Conservation (phyloP, 371 early-diverging fungal genomes). For the Sporodiniella umbellata region DNA sequence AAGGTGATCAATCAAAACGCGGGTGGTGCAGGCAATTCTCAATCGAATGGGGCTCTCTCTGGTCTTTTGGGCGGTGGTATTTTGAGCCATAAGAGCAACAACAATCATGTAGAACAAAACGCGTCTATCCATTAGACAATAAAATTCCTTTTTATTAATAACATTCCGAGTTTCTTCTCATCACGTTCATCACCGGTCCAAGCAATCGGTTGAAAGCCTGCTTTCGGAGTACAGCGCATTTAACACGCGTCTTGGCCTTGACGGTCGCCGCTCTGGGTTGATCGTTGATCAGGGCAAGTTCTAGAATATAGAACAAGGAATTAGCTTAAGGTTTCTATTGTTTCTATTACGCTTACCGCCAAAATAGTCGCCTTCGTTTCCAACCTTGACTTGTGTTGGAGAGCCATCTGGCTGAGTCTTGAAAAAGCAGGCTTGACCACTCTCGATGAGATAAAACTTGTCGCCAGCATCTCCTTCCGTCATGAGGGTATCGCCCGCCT, state of each 20-base stretch:
- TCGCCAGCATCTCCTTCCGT: constrained; percentile 81
- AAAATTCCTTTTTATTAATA: constrained; percentile 33
- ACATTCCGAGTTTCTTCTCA: constrained; percentile 66
- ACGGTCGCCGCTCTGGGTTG: constrained; percentile 85
- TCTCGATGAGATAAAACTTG: constrained; percentile 82
- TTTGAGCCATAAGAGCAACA: neutral
- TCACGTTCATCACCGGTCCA: constrained; percentile 86
- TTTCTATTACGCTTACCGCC: constrained; percentile 47
- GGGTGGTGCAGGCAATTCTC: neutral
- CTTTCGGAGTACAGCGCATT: constrained; percentile 84
- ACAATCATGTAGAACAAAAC: neutral
- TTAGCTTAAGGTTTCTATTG: constrained; percentile 22
- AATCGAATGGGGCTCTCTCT: neutral
- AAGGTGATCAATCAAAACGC: neutral
- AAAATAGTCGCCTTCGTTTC: constrained; percentile 89
- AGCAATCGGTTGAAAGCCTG: constrained; percentile 84
- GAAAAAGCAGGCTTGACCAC: constrained; percentile 75
- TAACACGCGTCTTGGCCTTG: constrained; percentile 78
- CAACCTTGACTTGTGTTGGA: constrained; percentile 55
- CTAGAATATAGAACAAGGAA: constrained; percentile 30
- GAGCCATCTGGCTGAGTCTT: constrained; percentile 48
- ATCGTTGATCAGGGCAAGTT: constrained; percentile 84
- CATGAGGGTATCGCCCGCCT: constrained; percentile 76
- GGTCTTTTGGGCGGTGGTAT: neutral
- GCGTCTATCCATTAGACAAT: neutral